Percentiles rank a stretch among this genome's conserved stretches.
These are phyloP conservation scores for Xerocomellus intermedius DNA, from an alignment of 768 basidiomycete species.

Conservation along the genomic window DNA sequence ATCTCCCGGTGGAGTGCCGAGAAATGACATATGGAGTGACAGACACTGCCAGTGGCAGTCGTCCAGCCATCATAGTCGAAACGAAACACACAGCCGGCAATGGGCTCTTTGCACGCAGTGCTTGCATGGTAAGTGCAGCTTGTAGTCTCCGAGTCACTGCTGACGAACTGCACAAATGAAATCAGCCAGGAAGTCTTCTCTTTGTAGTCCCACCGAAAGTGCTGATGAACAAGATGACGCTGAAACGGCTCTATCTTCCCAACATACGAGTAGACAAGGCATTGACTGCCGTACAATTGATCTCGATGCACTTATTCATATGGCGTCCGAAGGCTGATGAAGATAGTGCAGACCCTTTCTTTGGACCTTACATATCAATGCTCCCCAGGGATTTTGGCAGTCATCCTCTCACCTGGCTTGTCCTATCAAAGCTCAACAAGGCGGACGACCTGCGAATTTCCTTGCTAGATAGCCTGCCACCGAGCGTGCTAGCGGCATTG, in stretches of 20 bases:
- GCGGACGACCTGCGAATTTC: constrained; percentile 16
- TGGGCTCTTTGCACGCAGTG: constrained; percentile 60
- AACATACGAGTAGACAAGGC: constrained; percentile 14
- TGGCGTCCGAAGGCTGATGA: constrained; percentile 48
- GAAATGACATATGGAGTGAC: constrained; percentile 40
- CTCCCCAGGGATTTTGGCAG: constrained; percentile 70
- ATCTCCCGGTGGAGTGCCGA: constrained; percentile 52
- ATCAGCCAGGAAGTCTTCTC: constrained; percentile 53
- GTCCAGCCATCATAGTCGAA: constrained; percentile 1
- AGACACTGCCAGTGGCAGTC: too few relatives aligned
- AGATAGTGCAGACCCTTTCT: constrained; percentile 51
- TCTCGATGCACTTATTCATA: constrained; percentile 78
- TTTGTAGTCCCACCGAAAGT: constrained; percentile 70
- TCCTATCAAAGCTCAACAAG: constrained; percentile 26
- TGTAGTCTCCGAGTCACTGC: background rate
- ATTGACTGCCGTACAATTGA: constrained; percentile 67
- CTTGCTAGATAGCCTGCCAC: constrained; percentile 49
- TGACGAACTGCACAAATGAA: background rate
- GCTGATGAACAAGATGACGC: constrained; percentile 71
- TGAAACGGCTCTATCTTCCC: constrained; percentile 56
- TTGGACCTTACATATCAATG: constrained; percentile 76
- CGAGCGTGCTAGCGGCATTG: constrained; percentile 42
- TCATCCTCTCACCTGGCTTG: constrained; percentile 83
- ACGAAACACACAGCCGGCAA: constrained; percentile 49
- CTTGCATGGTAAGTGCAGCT: constrained; percentile 39